Evolutionary conservation across 768 basidiomycete species (phyloP).

Genomic region (Boletales sp.): DNA sequence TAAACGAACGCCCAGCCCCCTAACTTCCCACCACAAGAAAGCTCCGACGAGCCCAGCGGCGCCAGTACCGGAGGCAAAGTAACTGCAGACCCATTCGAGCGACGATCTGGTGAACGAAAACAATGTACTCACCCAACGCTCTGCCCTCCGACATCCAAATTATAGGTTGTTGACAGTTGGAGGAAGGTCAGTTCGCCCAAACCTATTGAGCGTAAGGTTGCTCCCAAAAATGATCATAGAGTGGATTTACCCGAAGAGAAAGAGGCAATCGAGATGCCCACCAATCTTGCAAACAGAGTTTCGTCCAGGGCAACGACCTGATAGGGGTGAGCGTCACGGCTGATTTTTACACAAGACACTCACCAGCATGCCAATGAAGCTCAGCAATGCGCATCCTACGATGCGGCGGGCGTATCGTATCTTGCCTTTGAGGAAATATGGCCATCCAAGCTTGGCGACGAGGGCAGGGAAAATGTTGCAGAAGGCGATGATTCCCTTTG

Average conservation of each 20-base stretch:
- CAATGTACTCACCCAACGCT: conserved; percentile 65
- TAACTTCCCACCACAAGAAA: conserved; percentile 90
- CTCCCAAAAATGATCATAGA: neutral
- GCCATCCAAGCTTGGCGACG: conserved; percentile 87
- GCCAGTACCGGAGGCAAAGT: conserved; percentile 93
- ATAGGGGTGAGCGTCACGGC: neutral
- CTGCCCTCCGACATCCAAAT: conserved; percentile 67
- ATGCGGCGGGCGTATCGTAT: conserved; percentile 79
- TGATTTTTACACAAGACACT: conserved; percentile 26
- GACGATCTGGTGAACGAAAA: neutral
- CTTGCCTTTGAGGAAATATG: conserved; percentile 81
- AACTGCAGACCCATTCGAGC: conserved; percentile 39
- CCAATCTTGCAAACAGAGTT: conserved; percentile 59
- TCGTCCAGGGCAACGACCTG: conserved; percentile 79
- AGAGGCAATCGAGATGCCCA: conserved; percentile 80
- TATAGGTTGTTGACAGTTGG: conserved; percentile 84
- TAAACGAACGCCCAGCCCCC: conserved; percentile 74
- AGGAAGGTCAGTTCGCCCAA: conserved; percentile 93
- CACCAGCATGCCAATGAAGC: conserved; percentile 85
- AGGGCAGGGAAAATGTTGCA: conserved; percentile 92
- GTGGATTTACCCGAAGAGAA: conserved; percentile 70
- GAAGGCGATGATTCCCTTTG: conserved; percentile 92
- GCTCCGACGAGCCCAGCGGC: conserved; percentile 92
- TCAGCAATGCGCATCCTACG: conserved; percentile 68
- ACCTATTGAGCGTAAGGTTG: conserved; percentile 41